Evolutionary conservation across 768 basidiomycete genomes (phyloP), one percentile per base, ranked within the genome.

Genomic region (Tephrocybe sp.): DNA sequence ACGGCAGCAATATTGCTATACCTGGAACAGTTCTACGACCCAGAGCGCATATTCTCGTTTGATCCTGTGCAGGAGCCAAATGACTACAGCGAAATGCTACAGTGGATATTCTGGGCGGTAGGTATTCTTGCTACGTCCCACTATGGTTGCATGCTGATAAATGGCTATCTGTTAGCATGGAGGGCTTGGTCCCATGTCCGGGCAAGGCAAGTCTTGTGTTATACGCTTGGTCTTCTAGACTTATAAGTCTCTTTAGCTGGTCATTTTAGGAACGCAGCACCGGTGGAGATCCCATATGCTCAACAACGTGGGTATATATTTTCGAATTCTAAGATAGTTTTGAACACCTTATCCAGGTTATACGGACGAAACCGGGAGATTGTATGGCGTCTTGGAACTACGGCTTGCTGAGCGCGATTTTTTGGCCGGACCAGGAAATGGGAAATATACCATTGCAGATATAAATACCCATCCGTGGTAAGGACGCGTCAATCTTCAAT

Each of bases 341-440:
- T 15, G 31, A 46, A 21, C 39, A 32, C 28, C 13, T 34, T n/a
- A 37, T 21, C 43, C 47, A 45, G 60, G 78, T 13, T 81, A 79
- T 62, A 59, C 66, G 15, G 67, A 76, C 15, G 80, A 81, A 66
- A 72, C 77, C 13, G 68, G 67, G 45, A 69, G 79, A 2, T 61
- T 83, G 11, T 74, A 77, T 56, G 60, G 66, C 7, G 79, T 82
- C 9, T 59, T 82, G 36, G 77, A 80, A 57, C 63, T 69, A 25
- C 70, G 74, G 11, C 64, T 83, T 5, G 24, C 60, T n/a, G 60
- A 66, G 25, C 63, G 71, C 27, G 78, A 79, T 6, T 80, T 68
- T 42, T 67, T 83, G 26, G 78, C 71, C 8, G 76, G 71, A 8
- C 32, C 48, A 11, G 58, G 49, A 7, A 50, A 52, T 25, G 71